phyloP scores from a whole-genome alignment of 805 yeast species.

The Torulaspora microellipsoides region DNA sequence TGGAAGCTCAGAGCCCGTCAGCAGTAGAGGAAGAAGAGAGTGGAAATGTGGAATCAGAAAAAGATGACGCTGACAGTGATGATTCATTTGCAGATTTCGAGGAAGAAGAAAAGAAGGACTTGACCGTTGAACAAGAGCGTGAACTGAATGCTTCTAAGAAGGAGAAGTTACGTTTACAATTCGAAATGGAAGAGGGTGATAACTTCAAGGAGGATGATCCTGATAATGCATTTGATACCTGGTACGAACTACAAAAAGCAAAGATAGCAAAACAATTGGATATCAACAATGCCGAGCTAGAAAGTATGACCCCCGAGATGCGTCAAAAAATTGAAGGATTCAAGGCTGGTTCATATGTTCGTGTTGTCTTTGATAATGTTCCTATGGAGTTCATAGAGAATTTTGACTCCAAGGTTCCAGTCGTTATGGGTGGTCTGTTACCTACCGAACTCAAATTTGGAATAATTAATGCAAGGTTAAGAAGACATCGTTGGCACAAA shows the following conservation, averaged over 20 bases:
- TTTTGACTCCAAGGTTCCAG: slow-evolving; percentile 80
- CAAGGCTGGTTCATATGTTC: slow-evolving; percentile 91
- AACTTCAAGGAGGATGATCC: slow-evolving; percentile 76
- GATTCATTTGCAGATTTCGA: slow-evolving; percentile 40
- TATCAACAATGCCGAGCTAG: slow-evolving; percentile 78
- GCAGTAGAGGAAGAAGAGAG: slow-evolving; percentile 14
- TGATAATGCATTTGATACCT: slow-evolving; percentile 83
- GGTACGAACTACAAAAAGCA: slow-evolving; percentile 97
- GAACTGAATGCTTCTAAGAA: slow-evolving; percentile 81
- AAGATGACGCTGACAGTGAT: slow-evolving; percentile 35
- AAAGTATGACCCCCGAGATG: slow-evolving; percentile 67
- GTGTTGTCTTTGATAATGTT: slow-evolving; percentile 71
- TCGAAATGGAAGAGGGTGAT: slow-evolving; percentile 64
- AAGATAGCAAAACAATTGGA: slow-evolving; percentile 95
- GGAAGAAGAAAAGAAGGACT: slow-evolving; percentile 37
- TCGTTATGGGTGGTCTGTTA: slow-evolving; percentile 84
- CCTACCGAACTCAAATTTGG: slow-evolving; percentile 93
- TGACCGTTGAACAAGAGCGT: slow-evolving; percentile 70
- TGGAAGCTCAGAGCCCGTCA: slow-evolving; percentile 35
- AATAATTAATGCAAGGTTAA: slow-evolving; percentile 83
- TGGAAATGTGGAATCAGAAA: slow-evolving; percentile 13
- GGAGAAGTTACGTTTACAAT: slow-evolving; percentile 81
- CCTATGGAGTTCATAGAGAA: slow-evolving; percentile 90
- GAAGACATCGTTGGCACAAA: slow-evolving; percentile 99
- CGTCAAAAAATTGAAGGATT: slow-evolving; percentile 84